Base-by-base conservation (phyloP, 192 early-diverging fungal genomes). In the Coemansia sp. region DNA sequence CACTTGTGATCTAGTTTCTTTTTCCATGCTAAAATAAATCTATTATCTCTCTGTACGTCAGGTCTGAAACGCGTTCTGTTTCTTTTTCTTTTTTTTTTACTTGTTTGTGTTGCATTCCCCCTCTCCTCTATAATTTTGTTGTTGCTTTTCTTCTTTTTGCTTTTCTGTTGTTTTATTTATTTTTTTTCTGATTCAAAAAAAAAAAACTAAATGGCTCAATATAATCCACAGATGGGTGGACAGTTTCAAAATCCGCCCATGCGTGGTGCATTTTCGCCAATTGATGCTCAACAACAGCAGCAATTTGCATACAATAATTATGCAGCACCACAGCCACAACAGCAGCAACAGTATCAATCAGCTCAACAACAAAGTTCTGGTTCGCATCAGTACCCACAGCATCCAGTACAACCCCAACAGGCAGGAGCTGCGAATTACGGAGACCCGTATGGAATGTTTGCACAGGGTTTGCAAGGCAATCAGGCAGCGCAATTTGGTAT, bases 401-500 rank as follows among this genome's bases (percentile, higher is more conserved):
- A 46, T 14, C 39, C 39, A 73, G 17, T 53, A 23, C 4, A 55
- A 67, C 11, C 31, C 51, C 20, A 57, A 31, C 57, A 27, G 8
- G 51, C 19, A 4, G 27, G 36, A 0, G 20, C 14, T 33, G 50
- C 53, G 8, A 61, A 53, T 20, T 71, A 61, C 24, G 56, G 33
- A 36, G 64, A 55, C 20, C 70, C 78, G 1, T 75, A 76, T 64
- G 66, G 70, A 19, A 62, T 66, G 58, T 74, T 74, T 52, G 66
- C 71, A 8, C 77, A 70, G 39, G 57, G 55, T 46, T 42, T 74
- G 7, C 80, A 82, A 52, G 64, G 87, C 66, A 90, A 92, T 66
- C 89, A 87, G 31, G 88, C 92, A 6, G 84, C 91, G 11, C 95
- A 98, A 72, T 77, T 98, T 65, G 95, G 96, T 0, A 94, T 98